These are phyloP conservation scores for Globisporangium camurandrum DNA, from an alignment of 352 stramenopile species.

Conservation along the genomic window DNA sequence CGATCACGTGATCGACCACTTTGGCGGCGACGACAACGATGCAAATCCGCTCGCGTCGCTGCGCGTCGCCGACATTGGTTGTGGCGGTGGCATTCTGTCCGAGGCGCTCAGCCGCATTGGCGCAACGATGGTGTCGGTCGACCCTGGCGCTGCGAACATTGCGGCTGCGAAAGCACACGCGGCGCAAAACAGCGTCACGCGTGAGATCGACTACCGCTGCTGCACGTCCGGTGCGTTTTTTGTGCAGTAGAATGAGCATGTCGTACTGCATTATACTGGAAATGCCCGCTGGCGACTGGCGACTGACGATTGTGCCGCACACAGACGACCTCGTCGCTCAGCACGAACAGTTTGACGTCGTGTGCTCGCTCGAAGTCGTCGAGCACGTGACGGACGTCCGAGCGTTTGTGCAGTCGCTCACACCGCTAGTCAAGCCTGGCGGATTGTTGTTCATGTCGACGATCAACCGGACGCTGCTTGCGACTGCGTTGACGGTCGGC, in stretches of 20 bases:
- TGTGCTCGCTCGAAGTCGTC: conserved; percentile 82
- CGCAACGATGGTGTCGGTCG: conserved; percentile 60
- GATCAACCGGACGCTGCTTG: conserved; percentile 74
- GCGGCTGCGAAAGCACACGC: conserved; percentile 62
- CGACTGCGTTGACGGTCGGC: conserved; percentile 58
- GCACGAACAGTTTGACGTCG: conserved; percentile 71
- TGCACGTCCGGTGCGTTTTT: conserved; percentile 51
- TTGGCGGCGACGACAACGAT: conserved; percentile 37
- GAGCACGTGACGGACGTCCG: conserved; percentile 72
- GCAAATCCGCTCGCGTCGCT: conserved; percentile 41
- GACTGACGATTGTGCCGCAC: not conserved
- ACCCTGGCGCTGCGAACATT: conserved; percentile 70
- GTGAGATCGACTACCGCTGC: conserved; percentile 72
- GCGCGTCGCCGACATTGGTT: conserved; percentile 70
- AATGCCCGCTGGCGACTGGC: too few relatives aligned
- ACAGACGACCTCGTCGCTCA: conserved; percentile 66
- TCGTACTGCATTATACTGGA: too few relatives aligned
- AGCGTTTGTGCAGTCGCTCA: conserved; percentile 66
- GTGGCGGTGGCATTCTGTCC: conserved; percentile 77
- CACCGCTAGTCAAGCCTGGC: conserved; percentile 72
- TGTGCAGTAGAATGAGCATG: not conserved
- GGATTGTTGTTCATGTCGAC: conserved; percentile 80
- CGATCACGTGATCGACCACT: conserved; percentile 56
- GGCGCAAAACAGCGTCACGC: conserved; percentile 35
- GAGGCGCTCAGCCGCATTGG: conserved; percentile 74